Evolutionary conservation across 2,329 filamentous ascomycete species (phyloP), one percentile per base, ranked within the genome.

Genomic region (Colletotrichum musae): DNA sequence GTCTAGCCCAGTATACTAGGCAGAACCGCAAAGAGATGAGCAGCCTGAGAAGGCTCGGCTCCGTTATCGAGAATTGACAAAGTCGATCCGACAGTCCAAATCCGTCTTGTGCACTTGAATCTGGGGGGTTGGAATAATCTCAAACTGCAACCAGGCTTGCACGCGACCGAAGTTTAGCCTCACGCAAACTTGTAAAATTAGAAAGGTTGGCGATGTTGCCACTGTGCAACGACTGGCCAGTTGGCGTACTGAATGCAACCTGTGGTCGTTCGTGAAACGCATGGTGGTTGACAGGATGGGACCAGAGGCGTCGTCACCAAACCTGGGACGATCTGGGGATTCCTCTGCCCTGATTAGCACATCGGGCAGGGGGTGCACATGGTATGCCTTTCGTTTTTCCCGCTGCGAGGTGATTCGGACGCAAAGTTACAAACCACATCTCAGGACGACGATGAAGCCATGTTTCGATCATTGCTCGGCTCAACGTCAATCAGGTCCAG

Each of bases 1-100:
- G 57, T 39, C 54, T 69, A 69, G 66, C 15, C 41, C 24, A 28
- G 47, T 5, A 28, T 13, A 15, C 48, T 39, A 45, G 54, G 7
- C 7, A 10, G 5, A 50, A 39, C 24, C 47, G 54, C 41, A 48
- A 4, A 32, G 10, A 68, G 36, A 39, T 39, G 32, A 10, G 32
- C 10, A 28, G 57, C 43, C 24, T 50, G 9, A 43, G 18, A 50
- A 2, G 36, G n/a, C 21, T n/a, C 48, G 28, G 58, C 21, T 39
- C 18, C 58, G 47, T 39, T 36, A 24, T 39, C 21, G 16, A 10
- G 36, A 9, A 43, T 4, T 41, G 7, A 10, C 32, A 36, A 36
- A 36, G 7, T 36, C 32, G 32, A 36, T 36, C 21, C 15, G 6
- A 26, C 6, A 50, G 13, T 26, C 45, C 45, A 41, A 36, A 45